Evolutionary conservation across 1,284 basidiomycete genomes (phyloP).

Genomic region (Ceratobasidium sp.): DNA sequence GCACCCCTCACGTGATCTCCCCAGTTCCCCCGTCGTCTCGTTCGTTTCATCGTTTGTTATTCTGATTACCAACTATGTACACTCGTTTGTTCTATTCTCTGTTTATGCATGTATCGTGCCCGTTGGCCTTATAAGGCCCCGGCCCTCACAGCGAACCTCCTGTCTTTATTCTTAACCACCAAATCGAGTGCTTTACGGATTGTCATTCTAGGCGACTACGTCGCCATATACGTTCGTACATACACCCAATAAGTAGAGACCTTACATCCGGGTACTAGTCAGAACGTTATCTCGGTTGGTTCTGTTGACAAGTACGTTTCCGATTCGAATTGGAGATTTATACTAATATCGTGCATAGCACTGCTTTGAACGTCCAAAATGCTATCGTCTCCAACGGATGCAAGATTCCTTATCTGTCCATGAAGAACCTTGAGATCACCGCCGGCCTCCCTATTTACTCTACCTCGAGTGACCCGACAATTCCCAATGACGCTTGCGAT

Average conservation of each 20-base stretch:
- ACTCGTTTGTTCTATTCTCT: too few species aligned
- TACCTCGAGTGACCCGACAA: constrained; percentile 45
- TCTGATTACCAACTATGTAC: too few species aligned
- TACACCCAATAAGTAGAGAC: too few species aligned
- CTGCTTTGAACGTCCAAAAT: constrained; percentile 22
- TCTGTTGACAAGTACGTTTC: constrained; percentile 42
- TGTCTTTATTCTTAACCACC: too few species aligned
- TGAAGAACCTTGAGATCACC: constrained; percentile 42
- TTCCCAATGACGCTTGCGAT: constrained; percentile 60
- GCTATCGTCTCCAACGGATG: constrained; percentile 35
- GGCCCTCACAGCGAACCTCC: too few species aligned
- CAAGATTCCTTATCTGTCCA: constrained; percentile 43
- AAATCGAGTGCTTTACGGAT: too few species aligned
- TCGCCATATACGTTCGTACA: constrained; percentile 42
- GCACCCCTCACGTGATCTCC: too few species aligned
- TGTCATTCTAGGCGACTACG: too few species aligned
- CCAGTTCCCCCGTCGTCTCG: too few species aligned
- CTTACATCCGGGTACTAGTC: constrained; percentile 40
- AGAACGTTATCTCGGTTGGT: constrained; percentile 42
- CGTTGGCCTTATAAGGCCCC: too few species aligned
- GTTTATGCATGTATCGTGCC: too few species aligned
- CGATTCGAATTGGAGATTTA: neutral
- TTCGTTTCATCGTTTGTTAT: too few species aligned
- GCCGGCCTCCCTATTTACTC: constrained; percentile 46
- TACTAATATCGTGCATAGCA: constrained; percentile 9